Evolutionary conservation across 1,284 basidiomycete species (phyloP).

Genomic region (Grifola frondosa): DNA sequence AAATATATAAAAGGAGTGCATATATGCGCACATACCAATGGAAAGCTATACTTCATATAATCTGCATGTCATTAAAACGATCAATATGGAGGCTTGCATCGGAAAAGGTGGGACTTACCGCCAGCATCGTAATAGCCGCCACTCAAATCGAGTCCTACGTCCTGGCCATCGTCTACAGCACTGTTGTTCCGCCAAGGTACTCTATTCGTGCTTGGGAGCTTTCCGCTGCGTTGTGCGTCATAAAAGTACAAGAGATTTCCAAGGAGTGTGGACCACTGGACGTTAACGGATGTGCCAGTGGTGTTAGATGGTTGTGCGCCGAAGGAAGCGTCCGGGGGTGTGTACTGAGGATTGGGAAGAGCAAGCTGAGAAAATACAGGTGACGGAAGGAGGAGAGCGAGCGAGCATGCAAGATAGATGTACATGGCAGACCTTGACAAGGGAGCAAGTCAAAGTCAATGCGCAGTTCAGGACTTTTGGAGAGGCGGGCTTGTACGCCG

Average conservation of each 20-base stretch:
- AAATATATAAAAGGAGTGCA: background rate
- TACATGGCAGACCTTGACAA: conserved; percentile 1
- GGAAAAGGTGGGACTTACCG: conserved; percentile 41
- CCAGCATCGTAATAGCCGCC: conserved; percentile 94
- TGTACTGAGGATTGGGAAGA: conserved; percentile 60
- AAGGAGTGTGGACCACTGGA: conserved; percentile 79
- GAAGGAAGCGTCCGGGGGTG: conserved; percentile 61
- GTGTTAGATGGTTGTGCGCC: conserved; percentile 52
- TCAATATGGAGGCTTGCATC: background rate
- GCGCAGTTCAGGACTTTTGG: too few relatives aligned
- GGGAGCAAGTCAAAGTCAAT: too few relatives aligned
- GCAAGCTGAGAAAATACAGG: conserved; percentile 46
- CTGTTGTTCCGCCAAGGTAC: conserved; percentile 88
- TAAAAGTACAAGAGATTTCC: conserved; percentile 87
- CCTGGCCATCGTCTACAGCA: conserved; percentile 72
- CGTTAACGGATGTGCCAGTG: conserved; percentile 49
- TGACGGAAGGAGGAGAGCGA: background rate
- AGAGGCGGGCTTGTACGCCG: too few relatives aligned
- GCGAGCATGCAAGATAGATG: background rate
- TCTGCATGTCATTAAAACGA: conserved; percentile 41
- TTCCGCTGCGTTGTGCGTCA: conserved; percentile 86
- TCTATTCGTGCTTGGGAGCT: conserved; percentile 66
- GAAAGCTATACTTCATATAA: conserved; percentile 86
- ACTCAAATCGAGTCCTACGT: conserved; percentile 72
- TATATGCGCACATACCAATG: conserved; percentile 48